Evolutionary conservation across 495 filamentous ascomycete species (phyloP).

Genomic region (Amphirosellinia nigrospora): DNA sequence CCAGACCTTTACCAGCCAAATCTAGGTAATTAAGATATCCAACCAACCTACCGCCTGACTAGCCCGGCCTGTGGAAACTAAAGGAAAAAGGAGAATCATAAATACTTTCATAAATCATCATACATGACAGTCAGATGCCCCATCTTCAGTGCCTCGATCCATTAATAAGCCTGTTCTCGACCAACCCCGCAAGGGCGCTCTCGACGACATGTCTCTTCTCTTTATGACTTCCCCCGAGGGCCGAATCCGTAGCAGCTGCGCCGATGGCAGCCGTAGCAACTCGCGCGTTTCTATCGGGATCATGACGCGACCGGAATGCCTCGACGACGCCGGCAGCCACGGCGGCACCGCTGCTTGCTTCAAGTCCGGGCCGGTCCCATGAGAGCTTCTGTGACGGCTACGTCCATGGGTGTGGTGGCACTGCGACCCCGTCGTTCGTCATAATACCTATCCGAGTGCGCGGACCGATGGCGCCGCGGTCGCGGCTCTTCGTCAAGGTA

Average conservation of each 20-base stretch:
- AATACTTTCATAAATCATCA: not conserved
- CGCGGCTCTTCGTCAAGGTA: not conserved
- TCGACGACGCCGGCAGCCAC: conserved; percentile 23
- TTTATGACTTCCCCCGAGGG: conserved; percentile 2
- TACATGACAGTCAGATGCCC: not conserved
- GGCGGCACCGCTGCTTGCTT: conserved; percentile 24
- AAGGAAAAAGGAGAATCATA: not conserved
- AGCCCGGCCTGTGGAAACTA: not conserved
- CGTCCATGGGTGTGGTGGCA: not conserved
- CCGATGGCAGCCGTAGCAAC: conserved; percentile 27
- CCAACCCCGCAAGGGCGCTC: conserved; percentile 27
- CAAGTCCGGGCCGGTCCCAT: conserved; percentile 2
- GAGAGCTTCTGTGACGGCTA: not conserved
- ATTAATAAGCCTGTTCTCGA: conserved; percentile 28
- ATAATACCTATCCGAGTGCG: conserved; percentile 2
- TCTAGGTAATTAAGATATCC: not conserved
- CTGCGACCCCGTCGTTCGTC: not conserved
- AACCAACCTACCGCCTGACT: not conserved
- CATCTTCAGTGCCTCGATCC: conserved; percentile 11
- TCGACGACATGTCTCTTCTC: conserved; percentile 19
- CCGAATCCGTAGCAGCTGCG: conserved; percentile 24
- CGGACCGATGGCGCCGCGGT: conserved; percentile 4
- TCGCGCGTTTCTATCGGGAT: conserved; percentile 7
- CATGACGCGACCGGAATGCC: conserved; percentile 26
- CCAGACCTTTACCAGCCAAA: not conserved